Percentiles rank a stretch among this genome's conserved stretches.
Conservation (phyloP, 192 early-diverging fungal species). For the Allomyces javanicus region DNA sequence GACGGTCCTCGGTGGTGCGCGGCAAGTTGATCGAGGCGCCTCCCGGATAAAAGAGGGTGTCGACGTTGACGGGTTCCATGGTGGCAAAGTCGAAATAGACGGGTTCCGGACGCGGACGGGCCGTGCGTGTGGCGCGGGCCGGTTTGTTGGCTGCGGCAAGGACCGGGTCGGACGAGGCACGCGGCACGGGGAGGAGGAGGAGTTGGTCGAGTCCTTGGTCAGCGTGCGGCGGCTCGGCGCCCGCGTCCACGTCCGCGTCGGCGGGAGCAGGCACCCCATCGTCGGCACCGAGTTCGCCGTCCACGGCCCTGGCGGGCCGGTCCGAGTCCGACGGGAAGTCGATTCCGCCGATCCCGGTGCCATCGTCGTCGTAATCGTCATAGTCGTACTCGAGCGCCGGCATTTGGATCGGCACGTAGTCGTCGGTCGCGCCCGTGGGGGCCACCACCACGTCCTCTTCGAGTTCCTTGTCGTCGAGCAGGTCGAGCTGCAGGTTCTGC, state of each 20-base stretch:
- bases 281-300: too few relatives aligned
- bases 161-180: background rate
- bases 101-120: background rate
- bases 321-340: too few relatives aligned
- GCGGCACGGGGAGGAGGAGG: conserved; percentile 1
- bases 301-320: too few relatives aligned
- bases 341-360: conserved; percentile 2
- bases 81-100: background rate
- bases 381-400: conserved; percentile 25
- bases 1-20: too few relatives aligned
- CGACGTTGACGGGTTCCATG: too few relatives aligned
- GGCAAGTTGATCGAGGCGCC: too few relatives aligned
- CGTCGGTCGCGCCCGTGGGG: background rate
- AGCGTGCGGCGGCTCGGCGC: background rate
- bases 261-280: too few relatives aligned
- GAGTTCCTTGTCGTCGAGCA: conserved; percentile 5
- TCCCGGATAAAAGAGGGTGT: too few relatives aligned
- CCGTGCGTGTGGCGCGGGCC: background rate
- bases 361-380: conserved; percentile 7
- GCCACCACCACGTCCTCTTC: background rate
- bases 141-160: background rate
- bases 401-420: conserved; percentile 30
- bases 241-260: too few relatives aligned
- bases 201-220: conserved; percentile 4
- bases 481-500: conserved; percentile 1